These are phyloP conservation scores for Candida glucosophila DNA, from an alignment of 1,139 yeast species.

Conservation along the genomic window DNA sequence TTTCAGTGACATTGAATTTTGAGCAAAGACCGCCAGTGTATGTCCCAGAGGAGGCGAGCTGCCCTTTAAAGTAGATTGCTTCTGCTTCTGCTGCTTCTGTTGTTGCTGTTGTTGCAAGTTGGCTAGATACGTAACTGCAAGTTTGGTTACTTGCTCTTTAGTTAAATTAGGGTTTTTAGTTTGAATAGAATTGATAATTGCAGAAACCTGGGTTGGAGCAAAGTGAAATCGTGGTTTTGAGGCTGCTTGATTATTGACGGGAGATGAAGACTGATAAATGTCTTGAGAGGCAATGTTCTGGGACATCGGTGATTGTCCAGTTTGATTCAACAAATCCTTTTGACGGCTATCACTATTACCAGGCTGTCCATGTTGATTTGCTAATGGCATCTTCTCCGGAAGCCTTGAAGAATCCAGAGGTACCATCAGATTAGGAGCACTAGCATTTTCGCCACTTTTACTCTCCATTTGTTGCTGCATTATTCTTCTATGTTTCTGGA, in stretches of 20 bases:
- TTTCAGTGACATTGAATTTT: too few species aligned
- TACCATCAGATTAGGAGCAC: slow-evolving; percentile 2
- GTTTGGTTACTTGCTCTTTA: slow-evolving; percentile 63
- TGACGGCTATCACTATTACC: slow-evolving; percentile 7
- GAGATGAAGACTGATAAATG: slow-evolving; percentile 2
- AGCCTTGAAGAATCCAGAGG: slow-evolving; percentile 5
- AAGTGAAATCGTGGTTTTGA: slow-evolving; percentile 37
- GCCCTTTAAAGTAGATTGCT: slow-evolving; percentile 27
- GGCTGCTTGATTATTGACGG: slow-evolving; percentile 6
- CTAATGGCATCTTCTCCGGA: slow-evolving; percentile 1
- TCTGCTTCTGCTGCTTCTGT: slow-evolving; percentile 16
- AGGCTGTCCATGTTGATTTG: slow-evolving; percentile 7
- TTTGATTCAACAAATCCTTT: slow-evolving; percentile 5
- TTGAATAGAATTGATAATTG: slow-evolving; percentile 61
- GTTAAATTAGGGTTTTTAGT: slow-evolving; percentile 60
- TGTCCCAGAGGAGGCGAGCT: slow-evolving; percentile 26
- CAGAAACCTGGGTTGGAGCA: slow-evolving; percentile 60
- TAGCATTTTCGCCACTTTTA: slow-evolving; percentile 5
- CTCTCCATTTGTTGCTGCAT: slow-evolving; percentile 33
- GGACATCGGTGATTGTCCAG: slow-evolving; percentile 5
- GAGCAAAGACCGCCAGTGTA: too few species aligned
- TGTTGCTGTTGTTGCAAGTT: slow-evolving; percentile 47
- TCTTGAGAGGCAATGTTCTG: slow-evolving; percentile 5
- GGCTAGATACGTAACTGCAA: slow-evolving; percentile 65
- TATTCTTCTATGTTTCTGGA: slow-evolving; percentile 43